Base-by-base conservation (phyloP, 2,329 filamentous ascomycete genomes). In the Trichophyton schoenleinii region DNA sequence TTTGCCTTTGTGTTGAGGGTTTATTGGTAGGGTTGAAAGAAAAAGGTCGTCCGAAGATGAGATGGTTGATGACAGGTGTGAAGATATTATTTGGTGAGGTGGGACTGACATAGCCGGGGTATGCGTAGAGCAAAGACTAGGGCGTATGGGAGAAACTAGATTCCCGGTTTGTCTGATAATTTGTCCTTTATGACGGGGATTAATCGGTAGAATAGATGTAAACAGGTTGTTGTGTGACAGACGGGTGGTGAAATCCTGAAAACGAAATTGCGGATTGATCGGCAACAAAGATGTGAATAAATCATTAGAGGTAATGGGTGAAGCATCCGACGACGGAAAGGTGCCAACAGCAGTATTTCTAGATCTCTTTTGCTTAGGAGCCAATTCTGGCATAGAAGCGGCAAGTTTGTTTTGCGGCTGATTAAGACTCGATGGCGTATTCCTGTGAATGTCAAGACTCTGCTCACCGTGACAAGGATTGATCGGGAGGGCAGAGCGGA, bases 401-500 rank as follows among this genome's bases (percentile, higher is more conserved):
- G 5, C 13, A 18, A 73, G 66, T 3, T 66, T 65, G 5, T 71
- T 73, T 44, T 68, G 65, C 7, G 70, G 60, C 15, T 73, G 68
- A 36, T 68, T 69, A 58, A 59, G 34, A 20, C n/a, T 7, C 22
- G 34, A 20, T 11, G 31, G 28, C 15, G 22, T 41, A 6, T 42
- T 44, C 31, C 13, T 18, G 36, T 25, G 25, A n/a, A 1, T 31
- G 28, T 44, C 41, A 22, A 7, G 5, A 7, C 7, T 4, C 31
- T 28, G 41, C 36, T 7, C 15, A 22, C 3, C n/a, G 36, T 28
- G 31, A 11, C 38, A 36, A 11, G 72, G 71, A 22, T 74, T 73
- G 28, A 74, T 70, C 3, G 71, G 71, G 18, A 74, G 66, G 5
- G 65, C 64, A 4, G 72, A 74, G 38, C 68, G 65, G 9, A 71